Percentiles rank a stretch among this genome's conserved stretches.
Conservation (phyloP, 192 early-diverging fungal species). For the Phycomyces blakesleeanus region DNA sequence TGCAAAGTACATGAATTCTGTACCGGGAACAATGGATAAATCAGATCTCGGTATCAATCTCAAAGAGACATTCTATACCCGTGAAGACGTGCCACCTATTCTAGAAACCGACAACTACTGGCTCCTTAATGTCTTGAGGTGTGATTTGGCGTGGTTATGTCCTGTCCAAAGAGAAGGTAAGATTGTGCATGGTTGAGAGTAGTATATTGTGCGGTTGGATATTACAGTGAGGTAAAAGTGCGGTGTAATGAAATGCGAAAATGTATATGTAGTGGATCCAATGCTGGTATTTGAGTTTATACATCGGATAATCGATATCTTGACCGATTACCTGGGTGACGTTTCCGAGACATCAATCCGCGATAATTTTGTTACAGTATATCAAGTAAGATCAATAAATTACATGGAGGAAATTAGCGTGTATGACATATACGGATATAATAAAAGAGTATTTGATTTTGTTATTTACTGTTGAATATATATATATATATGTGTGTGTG, state of each 20-base stretch:
- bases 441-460: too few relatives aligned
- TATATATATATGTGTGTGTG: too few relatives aligned
- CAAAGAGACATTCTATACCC: slow-evolving; percentile 36
- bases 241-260: too few relatives aligned
- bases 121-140: slow-evolving; percentile 64
- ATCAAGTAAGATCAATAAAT: slow-evolving; percentile 54
- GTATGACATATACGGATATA: too few relatives aligned
- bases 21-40: slow-evolving; percentile 35
- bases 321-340: slow-evolving; percentile 80
- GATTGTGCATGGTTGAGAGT: neutral
- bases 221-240: neutral
- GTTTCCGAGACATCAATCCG: slow-evolving; percentile 80
- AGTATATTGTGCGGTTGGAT: neutral
- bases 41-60: slow-evolving; percentile 9
- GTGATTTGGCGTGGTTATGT: slow-evolving; percentile 72
- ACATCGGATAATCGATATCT: slow-evolving; percentile 71
- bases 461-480: too few relatives aligned
- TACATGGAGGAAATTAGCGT: too few relatives aligned
- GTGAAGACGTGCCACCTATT: slow-evolving; percentile 62
- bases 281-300: slow-evolving; percentile 83
- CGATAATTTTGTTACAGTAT: slow-evolving; percentile 91
- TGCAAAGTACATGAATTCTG: slow-evolving; percentile 43
- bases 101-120: slow-evolving; percentile 59
- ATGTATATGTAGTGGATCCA: slow-evolving; percentile 73
- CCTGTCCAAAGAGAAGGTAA: slow-evolving; percentile 73